Evolutionary conservation across 2,329 filamentous ascomycete species (phyloP).

Genomic region (Ophiostoma tasmaniense): DNA sequence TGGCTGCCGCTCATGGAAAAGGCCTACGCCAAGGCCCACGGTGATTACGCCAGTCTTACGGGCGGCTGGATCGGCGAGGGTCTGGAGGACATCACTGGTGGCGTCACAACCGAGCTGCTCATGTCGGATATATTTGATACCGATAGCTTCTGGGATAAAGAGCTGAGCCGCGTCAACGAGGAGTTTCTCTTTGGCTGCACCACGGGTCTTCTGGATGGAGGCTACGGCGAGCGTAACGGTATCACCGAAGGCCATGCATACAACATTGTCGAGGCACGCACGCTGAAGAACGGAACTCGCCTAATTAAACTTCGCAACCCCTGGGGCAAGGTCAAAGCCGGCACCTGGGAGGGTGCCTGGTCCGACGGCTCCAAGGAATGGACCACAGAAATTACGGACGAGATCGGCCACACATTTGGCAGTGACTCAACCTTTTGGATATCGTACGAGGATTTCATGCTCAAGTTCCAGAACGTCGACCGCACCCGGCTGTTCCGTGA

Average conservation of each 20-base stretch:
- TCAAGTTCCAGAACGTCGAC: constrained; percentile 50
- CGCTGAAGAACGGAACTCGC: constrained; percentile 51
- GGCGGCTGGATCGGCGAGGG: constrained; percentile 59
- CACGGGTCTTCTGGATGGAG: constrained; percentile 41
- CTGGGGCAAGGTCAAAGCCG: constrained; percentile 68
- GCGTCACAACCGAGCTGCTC: constrained; percentile 58
- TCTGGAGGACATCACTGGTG: constrained; percentile 54
- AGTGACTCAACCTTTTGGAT: constrained; percentile 64
- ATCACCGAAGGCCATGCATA: constrained; percentile 54
- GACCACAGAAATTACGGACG: constrained; percentile 69
- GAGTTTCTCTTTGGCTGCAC: constrained; percentile 63
- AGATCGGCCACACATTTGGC: constrained; percentile 65
- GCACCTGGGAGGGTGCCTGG: constrained; percentile 76
- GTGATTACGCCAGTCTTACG: constrained; percentile 66
- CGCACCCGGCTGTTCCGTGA: constrained; percentile 49
- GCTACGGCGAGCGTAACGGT: constrained; percentile 43
- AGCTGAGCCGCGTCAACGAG: constrained; percentile 68
- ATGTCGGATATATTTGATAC: constrained; percentile 64
- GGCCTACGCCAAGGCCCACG: constrained; percentile 72
- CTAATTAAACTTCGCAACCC: constrained; percentile 62
- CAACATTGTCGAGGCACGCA: constrained; percentile 46
- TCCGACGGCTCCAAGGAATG: constrained; percentile 74
- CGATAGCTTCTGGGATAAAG: constrained; percentile 69
- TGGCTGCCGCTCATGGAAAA: constrained; percentile 75
- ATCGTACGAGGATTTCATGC: constrained; percentile 49